Conservation (phyloP, 345 rosid species). For the Iberis pinnata region DNA sequence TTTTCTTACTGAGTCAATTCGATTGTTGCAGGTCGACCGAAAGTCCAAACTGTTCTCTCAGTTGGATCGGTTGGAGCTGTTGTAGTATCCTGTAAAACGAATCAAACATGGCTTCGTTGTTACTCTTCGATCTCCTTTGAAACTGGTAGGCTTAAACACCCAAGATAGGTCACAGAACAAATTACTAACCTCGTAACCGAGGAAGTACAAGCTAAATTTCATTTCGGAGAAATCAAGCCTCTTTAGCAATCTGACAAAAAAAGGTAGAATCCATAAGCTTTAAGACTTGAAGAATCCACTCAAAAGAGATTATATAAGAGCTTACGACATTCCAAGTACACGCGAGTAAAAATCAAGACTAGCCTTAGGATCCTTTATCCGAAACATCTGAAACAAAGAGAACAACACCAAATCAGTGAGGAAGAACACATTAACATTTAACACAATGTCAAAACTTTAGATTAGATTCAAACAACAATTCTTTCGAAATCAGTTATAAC, state of each 20-base stretch:
- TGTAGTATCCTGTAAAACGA: constrained; percentile 45
- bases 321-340: constrained; percentile 96
- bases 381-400: constrained; percentile 57
- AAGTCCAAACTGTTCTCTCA: constrained; percentile 85
- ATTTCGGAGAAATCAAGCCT: constrained; percentile 81
- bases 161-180: neutral
- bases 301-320: constrained; percentile 3
- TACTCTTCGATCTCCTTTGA: too few relatives aligned
- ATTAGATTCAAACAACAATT: neutral
- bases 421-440: neutral
- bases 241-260: constrained; percentile 58
- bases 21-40: constrained; percentile 67
- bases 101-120: constrained; percentile 11
- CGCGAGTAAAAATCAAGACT: constrained; percentile 90
- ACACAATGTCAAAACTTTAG: neutral
- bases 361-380: constrained; percentile 85
- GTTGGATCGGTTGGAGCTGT: constrained; percentile 63
- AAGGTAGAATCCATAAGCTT: constrained; percentile 1
- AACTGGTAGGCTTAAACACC: too few relatives aligned
- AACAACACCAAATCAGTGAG: neutral
- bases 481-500: neutral
- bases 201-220: constrained; percentile 83
- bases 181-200: constrained; percentile 83
- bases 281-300: neutral
- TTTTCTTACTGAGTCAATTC: constrained; percentile 81